These are phyloP conservation scores for Lentinus brumalis DNA, from an alignment of 768 basidiomycete genomes.

Conservation along the genomic window DNA sequence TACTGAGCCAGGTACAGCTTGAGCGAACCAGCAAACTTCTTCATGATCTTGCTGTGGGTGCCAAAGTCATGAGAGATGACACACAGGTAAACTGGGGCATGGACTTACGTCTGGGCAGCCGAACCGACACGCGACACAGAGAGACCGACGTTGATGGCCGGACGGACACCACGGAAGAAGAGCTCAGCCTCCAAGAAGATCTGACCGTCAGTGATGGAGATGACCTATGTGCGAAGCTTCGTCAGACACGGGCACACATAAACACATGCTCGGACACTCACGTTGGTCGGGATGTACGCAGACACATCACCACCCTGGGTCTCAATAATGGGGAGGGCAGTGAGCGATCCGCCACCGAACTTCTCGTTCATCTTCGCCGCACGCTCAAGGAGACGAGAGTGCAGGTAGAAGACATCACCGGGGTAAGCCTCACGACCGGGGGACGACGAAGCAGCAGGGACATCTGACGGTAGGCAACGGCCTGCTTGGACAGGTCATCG, in stretches of 20 bases:
- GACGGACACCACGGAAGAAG: slow-evolving; percentile 99
- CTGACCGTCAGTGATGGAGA: slow-evolving; percentile 99
- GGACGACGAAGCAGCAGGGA: slow-evolving; percentile 99
- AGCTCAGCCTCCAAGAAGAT: slow-evolving; percentile 99
- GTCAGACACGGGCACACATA: neutral
- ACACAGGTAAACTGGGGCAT: neutral
- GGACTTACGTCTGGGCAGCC: slow-evolving; percentile 94
- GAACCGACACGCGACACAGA: slow-evolving; percentile 99
- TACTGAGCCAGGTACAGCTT: slow-evolving; percentile 99
- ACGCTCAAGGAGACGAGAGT: slow-evolving; percentile 99
- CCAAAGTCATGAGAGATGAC: slow-evolving; percentile 4
- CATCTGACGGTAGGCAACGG: slow-evolving; percentile 99
- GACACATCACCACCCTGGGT: slow-evolving; percentile 99
- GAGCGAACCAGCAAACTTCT: slow-evolving; percentile 99
- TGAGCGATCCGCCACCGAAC: slow-evolving; percentile 97
- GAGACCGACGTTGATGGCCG: slow-evolving; percentile 99
- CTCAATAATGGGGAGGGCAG: slow-evolving; percentile 99
- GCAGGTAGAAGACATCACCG: slow-evolving; percentile 99
- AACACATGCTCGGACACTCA: slow-evolving; percentile 37
- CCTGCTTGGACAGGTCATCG: slow-evolving; percentile 99
- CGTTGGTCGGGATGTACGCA: slow-evolving; percentile 96
- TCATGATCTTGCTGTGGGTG: slow-evolving; percentile 88
- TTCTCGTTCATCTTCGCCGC: slow-evolving; percentile 99
- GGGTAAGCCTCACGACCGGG: slow-evolving; percentile 99
- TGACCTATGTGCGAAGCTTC: slow-evolving; percentile 60